Evolutionary conservation across 2,329 filamentous ascomycete species (phyloP).

Genomic region (Neodidymelliopsis sp.): DNA sequence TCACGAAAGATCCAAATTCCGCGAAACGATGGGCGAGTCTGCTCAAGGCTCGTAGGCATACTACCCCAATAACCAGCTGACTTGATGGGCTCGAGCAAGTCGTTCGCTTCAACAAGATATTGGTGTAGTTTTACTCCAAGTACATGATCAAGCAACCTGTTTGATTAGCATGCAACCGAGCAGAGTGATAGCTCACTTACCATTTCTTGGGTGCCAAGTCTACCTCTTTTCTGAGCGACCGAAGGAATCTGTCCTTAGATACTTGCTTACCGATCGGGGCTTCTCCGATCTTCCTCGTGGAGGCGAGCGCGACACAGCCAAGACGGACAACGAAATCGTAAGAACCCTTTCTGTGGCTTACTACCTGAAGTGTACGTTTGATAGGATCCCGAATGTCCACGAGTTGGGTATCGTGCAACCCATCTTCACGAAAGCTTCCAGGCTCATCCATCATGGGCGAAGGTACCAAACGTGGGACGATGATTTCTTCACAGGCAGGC

Average conservation of each 20-base stretch:
- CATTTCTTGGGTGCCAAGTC: conserved; percentile 32
- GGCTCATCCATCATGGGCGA: conserved; percentile 28
- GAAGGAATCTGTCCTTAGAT: conserved; percentile 23
- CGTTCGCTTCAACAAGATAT: conserved; percentile 24
- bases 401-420: conserved; percentile 21
- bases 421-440: conserved; percentile 31
- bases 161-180: not conserved
- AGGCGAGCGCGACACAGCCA: conserved; percentile 34
- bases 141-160: conserved; percentile 29
- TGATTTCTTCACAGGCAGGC: conserved; percentile 26
- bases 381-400: conserved; percentile 28
- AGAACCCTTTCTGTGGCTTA: conserved; percentile 31
- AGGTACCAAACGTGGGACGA: conserved; percentile 32
- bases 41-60: conserved; percentile 22
- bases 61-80: conserved; percentile 28
- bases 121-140: conserved; percentile 31
- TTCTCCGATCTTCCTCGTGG: conserved; percentile 16
- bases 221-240: conserved; percentile 19
- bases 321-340: conserved; percentile 41
- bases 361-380: conserved; percentile 27
- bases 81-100: conserved; percentile 36
- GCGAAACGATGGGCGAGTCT: conserved; percentile 34
- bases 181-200: conserved; percentile 13
- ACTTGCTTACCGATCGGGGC: conserved; percentile 23
- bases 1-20: conserved; percentile 42